These are phyloP conservation scores for Hymenoscyphus fraxineus DNA, from an alignment of 2,329 filamentous ascomycete species.

Conservation along the genomic window DNA sequence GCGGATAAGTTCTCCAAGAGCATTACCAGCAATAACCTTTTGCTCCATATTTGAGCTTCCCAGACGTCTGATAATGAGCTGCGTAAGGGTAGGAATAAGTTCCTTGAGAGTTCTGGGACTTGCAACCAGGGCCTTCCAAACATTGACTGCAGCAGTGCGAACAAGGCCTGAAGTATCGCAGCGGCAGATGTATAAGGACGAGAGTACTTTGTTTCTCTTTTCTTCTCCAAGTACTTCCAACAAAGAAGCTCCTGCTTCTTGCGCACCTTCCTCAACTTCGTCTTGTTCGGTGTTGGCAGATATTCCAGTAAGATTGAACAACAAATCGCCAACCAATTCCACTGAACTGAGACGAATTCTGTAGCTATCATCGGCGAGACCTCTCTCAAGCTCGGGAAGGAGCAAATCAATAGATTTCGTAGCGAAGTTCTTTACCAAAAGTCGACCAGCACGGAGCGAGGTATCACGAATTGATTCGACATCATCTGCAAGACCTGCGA, in stretches of 20 bases:
- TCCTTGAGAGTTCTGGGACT: constrained; percentile 92
- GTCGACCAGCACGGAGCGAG: constrained; percentile 85
- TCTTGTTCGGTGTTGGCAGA: constrained; percentile 64
- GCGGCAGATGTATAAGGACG: constrained; percentile 95
- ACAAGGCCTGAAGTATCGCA: constrained; percentile 94
- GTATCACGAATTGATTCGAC: constrained; percentile 95
- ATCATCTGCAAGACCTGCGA: constrained; percentile 91
- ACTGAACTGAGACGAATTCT: constrained; percentile 98
- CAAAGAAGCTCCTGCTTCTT: constrained; percentile 87
- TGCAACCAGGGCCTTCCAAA: constrained; percentile 96
- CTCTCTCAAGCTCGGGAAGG: constrained; percentile 90
- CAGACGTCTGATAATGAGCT: constrained; percentile 88
- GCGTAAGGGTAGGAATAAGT: constrained; percentile 87
- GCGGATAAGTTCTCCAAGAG: constrained; percentile 91
- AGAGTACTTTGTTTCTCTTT: constrained; percentile 93
- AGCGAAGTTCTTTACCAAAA: constrained; percentile 98
- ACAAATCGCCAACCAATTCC: constrained; percentile 89
- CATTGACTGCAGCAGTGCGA: constrained; percentile 80
- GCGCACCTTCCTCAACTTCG: constrained; percentile 72
- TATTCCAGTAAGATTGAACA: constrained; percentile 97
- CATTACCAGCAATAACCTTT: constrained; percentile 97
- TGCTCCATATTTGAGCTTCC: constrained; percentile 98
- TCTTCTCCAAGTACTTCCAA: constrained; percentile 93
- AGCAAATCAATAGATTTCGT: constrained; percentile 90
- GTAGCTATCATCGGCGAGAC: constrained; percentile 95